Evolutionary conservation across 371 early-diverging fungal species (phyloP), one percentile per base, ranked within the genome.

Genomic region (Synchytrium microbalum): DNA sequence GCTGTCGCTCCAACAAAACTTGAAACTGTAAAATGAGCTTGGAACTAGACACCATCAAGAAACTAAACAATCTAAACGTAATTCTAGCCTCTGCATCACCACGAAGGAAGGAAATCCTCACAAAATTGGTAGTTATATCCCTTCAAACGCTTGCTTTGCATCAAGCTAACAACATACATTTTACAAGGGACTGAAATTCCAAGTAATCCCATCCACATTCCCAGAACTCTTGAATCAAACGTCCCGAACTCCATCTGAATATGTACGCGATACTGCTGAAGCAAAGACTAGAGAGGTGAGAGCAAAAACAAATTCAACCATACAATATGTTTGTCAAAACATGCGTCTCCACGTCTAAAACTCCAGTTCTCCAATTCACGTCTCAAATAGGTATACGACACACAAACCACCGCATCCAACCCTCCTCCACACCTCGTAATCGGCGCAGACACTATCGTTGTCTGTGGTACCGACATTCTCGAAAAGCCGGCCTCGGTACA

Each of bases 61-160:
- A 33, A 10, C 29, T 59, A 25, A 59, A 59, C 59, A 29, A 8
- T 32, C 8, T 10, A 26, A 10, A 25, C 10, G 59, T 59, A 8
- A 31, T 93, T 26, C 79, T 93, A 26, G 93, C 90, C 25, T 92
- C 92, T 1, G 85, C 84, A 5, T 91, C 91, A 2, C 92, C 89
- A 1, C 81, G 92, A 28, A 82, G 93, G 62, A 81, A 78, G 66
- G 89, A 92, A 57, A 86, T 93, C 54, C 72, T 93, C 58, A 67
- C 72, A 46, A 72, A 79, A 8, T 74, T 92, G 67, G 87, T 80
- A 71, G 51, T 68, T 23, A 3, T 23, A 16, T 25, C 60, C 23
- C 51, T 13, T 52, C 25, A 32, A 51, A 27, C 46, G 51, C 55
- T 26, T 58, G 14, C 23, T 23, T 67, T 1, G 24, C 55, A 27